These are phyloP conservation scores for Neostapfia colusana DNA, from an alignment of 176 grass and related monocot genomes.

Conservation along the genomic window DNA sequence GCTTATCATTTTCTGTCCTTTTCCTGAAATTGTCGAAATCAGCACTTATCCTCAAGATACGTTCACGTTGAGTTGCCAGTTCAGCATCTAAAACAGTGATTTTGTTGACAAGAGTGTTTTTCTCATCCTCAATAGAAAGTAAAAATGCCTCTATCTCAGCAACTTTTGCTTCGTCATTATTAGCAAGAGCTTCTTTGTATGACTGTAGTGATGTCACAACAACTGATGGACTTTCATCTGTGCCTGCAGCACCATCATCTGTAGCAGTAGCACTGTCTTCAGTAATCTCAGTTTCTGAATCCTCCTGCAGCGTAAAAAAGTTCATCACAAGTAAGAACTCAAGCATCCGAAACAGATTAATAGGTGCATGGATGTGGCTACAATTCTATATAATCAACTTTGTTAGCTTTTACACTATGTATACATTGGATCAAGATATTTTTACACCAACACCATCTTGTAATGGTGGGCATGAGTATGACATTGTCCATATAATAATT, in stretches of 20 bases:
- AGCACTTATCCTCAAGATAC: slow-evolving; percentile 76
- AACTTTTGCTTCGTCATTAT: slow-evolving; percentile 51
- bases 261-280: slow-evolving; percentile 43
- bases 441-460: slow-evolving; percentile 3
- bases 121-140: slow-evolving; percentile 71
- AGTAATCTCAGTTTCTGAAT: slow-evolving; percentile 51
- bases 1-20: slow-evolving; percentile 74
- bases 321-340: slow-evolving; percentile 12
- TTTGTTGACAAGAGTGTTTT: slow-evolving; percentile 57
- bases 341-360: not conserved
- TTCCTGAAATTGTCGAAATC: slow-evolving; percentile 96
- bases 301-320: slow-evolving; percentile 43
- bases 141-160: slow-evolving; percentile 74
- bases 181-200: slow-evolving; percentile 78
- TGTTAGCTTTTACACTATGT: not conserved
- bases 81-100: slow-evolving; percentile 59
- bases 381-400: not conserved
- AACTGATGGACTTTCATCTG: slow-evolving; percentile 55
- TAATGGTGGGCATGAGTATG: not conserved
- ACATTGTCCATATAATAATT: not conserved
- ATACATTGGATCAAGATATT: not conserved
- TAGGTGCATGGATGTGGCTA: not conserved
- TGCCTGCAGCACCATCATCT: slow-evolving; percentile 29
- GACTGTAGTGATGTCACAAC: slow-evolving; percentile 49
- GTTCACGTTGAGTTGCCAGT: slow-evolving; percentile 60